Base-by-base conservation (phyloP, 2,329 filamentous ascomycete genomes). In the Pestalotiopsis sp. region DNA sequence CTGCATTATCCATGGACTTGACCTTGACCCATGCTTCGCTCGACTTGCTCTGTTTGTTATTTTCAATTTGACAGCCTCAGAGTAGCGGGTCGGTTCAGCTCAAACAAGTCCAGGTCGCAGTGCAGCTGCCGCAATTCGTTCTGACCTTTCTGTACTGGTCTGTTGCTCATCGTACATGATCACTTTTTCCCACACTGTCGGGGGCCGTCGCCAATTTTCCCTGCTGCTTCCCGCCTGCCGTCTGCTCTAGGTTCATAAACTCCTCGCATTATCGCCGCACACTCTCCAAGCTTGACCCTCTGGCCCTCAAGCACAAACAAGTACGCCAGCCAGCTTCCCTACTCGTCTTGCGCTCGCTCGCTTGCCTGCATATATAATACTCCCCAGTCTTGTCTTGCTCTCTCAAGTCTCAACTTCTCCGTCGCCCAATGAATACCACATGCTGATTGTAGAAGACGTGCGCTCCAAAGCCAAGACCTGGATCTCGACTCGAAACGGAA, bases 391-490 rank as follows among this genome's bases (percentile, higher is more conserved):
- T 36, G 23, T 20, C 31, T 39, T 11, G 4, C 17, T 12, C 39
- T 31, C 61, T 31, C 61, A 3, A 39, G 5, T 31, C 2, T 27
- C 17, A 39, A n/a, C n/a, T n/a, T 25, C 5, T 13, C 12, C 12
- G 11, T 31, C 38, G n/a, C 39, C 61, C 41, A n/a, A 66, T 66
- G 64, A 36, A 13, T 27, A 27, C 57, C 68, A 70, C 75, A 85
- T 87, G 83, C 85, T 88, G 77, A 87, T 88, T 73, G 81, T 85
- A 71, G 80, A 86, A 78, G 70, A 75, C 59, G 39, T 75, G 20
- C 64, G 64, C 67, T 74, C 70, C 66, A 69, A 70, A 60, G 70
- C 69, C 56, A 72, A 64, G n/a, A 70, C 70, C 57, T 73, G 72
- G 72, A 65, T 68, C 67, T 75, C 70, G 27, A 70, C 71, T 65